Conservation (phyloP, 345 rosid genomes). For the Gossypium stocksii region DNA sequence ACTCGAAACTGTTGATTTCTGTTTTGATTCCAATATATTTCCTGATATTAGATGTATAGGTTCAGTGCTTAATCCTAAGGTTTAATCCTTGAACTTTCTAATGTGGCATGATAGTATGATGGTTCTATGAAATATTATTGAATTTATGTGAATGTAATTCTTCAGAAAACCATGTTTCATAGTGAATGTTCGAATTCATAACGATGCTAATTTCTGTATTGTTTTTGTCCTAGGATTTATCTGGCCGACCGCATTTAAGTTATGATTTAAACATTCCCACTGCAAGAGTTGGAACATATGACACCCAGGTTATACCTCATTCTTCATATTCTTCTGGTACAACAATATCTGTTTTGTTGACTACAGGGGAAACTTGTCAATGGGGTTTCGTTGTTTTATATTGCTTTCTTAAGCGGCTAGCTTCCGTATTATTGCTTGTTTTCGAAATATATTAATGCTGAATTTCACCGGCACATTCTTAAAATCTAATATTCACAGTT, state of each 20-base stretch:
- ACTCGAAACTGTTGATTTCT: not conserved
- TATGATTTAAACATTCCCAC: constrained; percentile 79
- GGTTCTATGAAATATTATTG: not conserved
- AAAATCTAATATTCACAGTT: constrained; percentile 39
- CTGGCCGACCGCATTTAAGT: constrained; percentile 75
- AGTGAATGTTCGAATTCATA: not conserved
- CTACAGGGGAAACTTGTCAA: not conserved
- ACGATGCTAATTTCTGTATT: constrained; percentile 8
- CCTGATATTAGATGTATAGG: not conserved
- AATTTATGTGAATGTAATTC: not conserved
- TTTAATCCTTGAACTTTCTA: not conserved
- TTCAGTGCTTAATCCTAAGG: not conserved
- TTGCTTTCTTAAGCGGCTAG: not conserved
- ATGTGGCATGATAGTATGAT: not conserved
- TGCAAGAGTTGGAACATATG: constrained; percentile 76
- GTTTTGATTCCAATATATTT: not conserved
- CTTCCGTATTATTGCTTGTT: not conserved
- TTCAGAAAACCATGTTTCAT: not conserved
- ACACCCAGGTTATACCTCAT: constrained; percentile 60
- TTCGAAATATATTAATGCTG: not conserved
- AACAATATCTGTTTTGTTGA: not conserved
- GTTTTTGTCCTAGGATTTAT: constrained; percentile 60
- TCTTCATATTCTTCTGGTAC: constrained; percentile 4
- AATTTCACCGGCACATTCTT: constrained; percentile 1
- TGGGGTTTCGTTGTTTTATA: not conserved